A percentile compares a stretch with the other conserved stretches of the same genome.
Conservation (phyloP, 106 monocot species). For the Posidonia australis region DNA sequence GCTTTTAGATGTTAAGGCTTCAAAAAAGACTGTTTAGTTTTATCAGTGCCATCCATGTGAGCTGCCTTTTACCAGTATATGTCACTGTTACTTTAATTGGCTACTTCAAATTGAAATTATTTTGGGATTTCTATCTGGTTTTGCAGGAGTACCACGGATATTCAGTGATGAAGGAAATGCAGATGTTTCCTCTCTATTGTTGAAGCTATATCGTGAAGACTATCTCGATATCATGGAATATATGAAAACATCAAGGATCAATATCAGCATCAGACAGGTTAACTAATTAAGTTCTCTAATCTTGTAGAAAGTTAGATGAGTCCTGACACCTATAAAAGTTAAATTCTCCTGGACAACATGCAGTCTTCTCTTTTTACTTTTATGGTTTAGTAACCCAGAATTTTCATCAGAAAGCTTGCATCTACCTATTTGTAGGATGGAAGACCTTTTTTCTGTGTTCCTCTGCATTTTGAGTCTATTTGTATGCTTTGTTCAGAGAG, state of each 20-base stretch:
- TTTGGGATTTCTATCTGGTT: not conserved
- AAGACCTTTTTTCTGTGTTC: not conserved
- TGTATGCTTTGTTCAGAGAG: too few relatives aligned
- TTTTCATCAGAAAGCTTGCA: not conserved
- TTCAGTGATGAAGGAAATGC: conserved; percentile 35
- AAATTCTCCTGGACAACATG: not conserved
- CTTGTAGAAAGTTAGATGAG: not conserved
- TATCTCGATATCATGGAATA: conserved; percentile 13
- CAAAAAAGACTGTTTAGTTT: not conserved
- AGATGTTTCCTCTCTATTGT: conserved; percentile 19
- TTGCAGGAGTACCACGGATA: conserved; percentile 47
- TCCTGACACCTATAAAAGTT: not conserved
- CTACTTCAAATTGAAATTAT: not conserved
- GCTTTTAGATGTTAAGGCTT: not conserved
- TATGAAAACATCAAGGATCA: conserved; percentile 43
- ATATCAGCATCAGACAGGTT: conserved; percentile 56
- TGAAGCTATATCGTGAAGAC: not conserved
- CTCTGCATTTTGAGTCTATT: too few relatives aligned
- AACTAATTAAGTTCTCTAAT: conserved; percentile 13
- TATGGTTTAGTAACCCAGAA: conserved; percentile 1
- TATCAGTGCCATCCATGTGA: conserved; percentile 1
- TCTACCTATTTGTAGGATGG: not conserved
- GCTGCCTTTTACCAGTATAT: not conserved
- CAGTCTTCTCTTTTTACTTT: not conserved
- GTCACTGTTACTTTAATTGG: not conserved